phyloP scores from a whole-genome alignment of 148 eudicot species.

The Rhododendron ferrugineum region DNA sequence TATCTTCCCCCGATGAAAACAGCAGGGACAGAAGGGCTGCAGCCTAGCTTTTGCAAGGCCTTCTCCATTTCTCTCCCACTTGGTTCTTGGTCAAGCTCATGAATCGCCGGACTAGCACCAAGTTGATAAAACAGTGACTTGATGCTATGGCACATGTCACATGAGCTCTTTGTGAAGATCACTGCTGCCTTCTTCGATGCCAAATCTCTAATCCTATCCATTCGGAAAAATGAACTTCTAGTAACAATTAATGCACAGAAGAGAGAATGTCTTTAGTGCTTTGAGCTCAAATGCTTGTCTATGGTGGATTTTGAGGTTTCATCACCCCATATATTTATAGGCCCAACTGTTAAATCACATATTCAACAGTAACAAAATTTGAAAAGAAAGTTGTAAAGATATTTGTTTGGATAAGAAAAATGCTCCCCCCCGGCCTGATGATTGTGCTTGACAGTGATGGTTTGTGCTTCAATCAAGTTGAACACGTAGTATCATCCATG shows the following conservation, averaged over 20 bases:
- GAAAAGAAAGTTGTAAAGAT: not conserved
- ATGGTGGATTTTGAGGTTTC: conserved; percentile 14
- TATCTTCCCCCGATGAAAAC: conserved; percentile 39
- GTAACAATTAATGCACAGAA: not conserved
- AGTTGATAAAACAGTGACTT: conserved; percentile 35
- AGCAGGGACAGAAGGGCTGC: conserved; percentile 40
- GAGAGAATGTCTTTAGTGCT: not conserved
- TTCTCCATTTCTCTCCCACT: conserved; percentile 38
- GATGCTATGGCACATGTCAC: conserved; percentile 47
- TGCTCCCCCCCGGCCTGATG: not conserved
- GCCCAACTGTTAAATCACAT: not conserved
- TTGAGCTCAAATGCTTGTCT: not conserved
- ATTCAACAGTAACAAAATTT: not conserved
- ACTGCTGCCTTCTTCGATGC: conserved; percentile 44
- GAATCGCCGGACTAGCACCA: conserved; percentile 46
- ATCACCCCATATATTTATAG: conserved; percentile 34
- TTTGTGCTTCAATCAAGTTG: conserved; percentile 27
- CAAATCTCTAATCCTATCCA: conserved; percentile 38
- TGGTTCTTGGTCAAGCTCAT: conserved; percentile 37
- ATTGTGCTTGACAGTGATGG: conserved; percentile 23
- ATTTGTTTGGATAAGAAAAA: conserved; percentile 31
- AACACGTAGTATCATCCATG: conserved; percentile 12
- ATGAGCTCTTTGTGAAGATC: conserved; percentile 55
- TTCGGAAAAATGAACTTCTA: not conserved
- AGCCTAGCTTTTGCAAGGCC: conserved; percentile 32